These are phyloP conservation scores for Phytophthora fragariae DNA, from an alignment of 352 stramenopile species.

Conservation along the genomic window DNA sequence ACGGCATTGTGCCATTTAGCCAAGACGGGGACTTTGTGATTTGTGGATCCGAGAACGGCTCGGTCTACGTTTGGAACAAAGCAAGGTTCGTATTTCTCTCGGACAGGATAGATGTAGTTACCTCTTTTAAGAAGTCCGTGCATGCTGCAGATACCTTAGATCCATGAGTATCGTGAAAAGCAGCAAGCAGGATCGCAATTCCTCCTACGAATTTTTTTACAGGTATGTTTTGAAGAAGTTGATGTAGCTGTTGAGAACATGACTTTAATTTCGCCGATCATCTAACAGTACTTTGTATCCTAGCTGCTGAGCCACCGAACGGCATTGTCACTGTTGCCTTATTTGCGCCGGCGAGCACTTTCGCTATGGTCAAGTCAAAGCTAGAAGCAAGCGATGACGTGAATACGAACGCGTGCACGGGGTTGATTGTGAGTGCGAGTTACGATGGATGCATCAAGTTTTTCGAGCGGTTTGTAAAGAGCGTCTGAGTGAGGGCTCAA, in stretches of 20 bases:
- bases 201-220: conserved; percentile 84
- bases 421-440: conserved; percentile 82
- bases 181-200: conserved; percentile 82
- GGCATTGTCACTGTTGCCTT: conserved; percentile 85
- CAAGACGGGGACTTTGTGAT: conserved; percentile 89
- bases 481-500: conserved; percentile 27
- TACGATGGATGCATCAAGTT: conserved; percentile 90
- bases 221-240: conserved; percentile 36
- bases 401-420: conserved; percentile 76
- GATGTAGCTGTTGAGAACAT: background rate
- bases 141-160: conserved; percentile 39
- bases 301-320: conserved; percentile 71
- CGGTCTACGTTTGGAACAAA: conserved; percentile 91
- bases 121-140: conserved; percentile 2
- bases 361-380: conserved; percentile 82
- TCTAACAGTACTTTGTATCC: background rate
- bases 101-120: background rate
- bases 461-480: conserved; percentile 63
- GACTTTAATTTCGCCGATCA: background rate
- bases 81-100: conserved; percentile 40
- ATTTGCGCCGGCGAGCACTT: conserved; percentile 83
- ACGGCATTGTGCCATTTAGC: conserved; percentile 27
- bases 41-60: conserved; percentile 86
- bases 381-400: conserved; percentile 66
- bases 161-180: conserved; percentile 72